These are phyloP conservation scores for Prunella vulgaris DNA, from an alignment of 257 asterid genomes.

Conservation along the genomic window DNA sequence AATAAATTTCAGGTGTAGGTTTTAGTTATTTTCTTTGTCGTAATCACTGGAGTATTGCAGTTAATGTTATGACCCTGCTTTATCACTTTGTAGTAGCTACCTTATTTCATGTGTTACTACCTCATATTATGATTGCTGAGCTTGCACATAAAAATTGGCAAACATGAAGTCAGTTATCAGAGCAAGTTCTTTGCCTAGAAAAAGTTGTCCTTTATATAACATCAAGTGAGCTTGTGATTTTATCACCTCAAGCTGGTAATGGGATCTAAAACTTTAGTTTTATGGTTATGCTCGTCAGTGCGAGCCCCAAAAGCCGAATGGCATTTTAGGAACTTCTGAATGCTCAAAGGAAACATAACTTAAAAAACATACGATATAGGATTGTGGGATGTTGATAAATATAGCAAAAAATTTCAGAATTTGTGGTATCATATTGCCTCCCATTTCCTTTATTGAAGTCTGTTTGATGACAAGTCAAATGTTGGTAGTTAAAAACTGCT, in stretches of 20 bases:
- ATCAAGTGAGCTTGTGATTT: not conserved
- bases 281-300: not conserved
- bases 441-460: slow-evolving; percentile 21
- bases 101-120: not conserved
- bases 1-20: not conserved
- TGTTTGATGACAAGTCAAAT: not conserved
- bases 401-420: not conserved
- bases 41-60: not conserved
- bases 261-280: not conserved
- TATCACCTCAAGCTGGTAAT: not conserved
- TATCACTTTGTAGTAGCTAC: not conserved
- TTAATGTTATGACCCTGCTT: not conserved
- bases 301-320: not conserved
- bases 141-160: not conserved
- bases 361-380: not conserved
- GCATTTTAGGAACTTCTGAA: not conserved
- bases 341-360: not conserved
- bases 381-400: not conserved
- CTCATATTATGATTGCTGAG: slow-evolving; percentile 1
- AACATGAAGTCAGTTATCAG: not conserved
- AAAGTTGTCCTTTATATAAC: not conserved
- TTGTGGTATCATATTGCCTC: not conserved
- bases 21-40: not conserved
- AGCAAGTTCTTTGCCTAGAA: not conserved
- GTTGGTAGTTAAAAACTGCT: slow-evolving; percentile 1